These are phyloP conservation scores for Wickerhamiella slavikovae DNA, from an alignment of 805 yeast genomes.

Conservation along the genomic window DNA sequence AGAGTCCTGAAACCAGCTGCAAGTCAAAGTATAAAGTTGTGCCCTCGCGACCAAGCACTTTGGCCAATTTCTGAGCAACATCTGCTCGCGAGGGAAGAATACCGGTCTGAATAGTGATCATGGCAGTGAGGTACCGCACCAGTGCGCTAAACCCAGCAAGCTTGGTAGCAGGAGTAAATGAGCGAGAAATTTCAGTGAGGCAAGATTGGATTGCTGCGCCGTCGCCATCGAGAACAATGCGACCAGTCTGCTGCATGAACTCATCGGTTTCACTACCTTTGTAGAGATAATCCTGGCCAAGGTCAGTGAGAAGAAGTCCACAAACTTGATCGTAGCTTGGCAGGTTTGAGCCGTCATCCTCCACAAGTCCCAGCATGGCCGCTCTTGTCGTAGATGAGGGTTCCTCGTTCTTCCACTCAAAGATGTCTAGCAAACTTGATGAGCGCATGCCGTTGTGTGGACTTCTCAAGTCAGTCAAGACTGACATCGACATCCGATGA, in stretches of 20 bases:
- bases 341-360: background rate
- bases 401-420: constrained; percentile 3
- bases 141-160: constrained; percentile 7
- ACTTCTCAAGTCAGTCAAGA: constrained; percentile 2
- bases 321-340: constrained; percentile 1
- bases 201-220: constrained; percentile 7
- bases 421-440: constrained; percentile 5
- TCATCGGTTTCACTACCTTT: constrained; percentile 18
- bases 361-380: background rate
- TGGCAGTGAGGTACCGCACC: constrained; percentile 4
- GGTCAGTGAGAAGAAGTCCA: constrained; percentile 15
- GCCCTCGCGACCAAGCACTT: constrained; percentile 14
- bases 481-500: constrained; percentile 7
- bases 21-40: constrained; percentile 17
- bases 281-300: constrained; percentile 13
- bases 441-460: constrained; percentile 4
- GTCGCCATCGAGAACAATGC: constrained; percentile 14
- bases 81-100: constrained; percentile 15
- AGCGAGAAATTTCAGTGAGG: constrained; percentile 8
- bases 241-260: constrained; percentile 14
- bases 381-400: background rate
- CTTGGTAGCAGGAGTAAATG: constrained; percentile 8
- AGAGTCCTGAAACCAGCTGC: constrained; percentile 17
- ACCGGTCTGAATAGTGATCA: constrained; percentile 1
- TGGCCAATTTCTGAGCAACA: constrained; percentile 16